Percentiles rank a stretch among this genome's conserved stretches.
These are phyloP conservation scores for Pseudomassariella vexata DNA, from an alignment of 2,329 filamentous ascomycete species.

Conservation along the genomic window DNA sequence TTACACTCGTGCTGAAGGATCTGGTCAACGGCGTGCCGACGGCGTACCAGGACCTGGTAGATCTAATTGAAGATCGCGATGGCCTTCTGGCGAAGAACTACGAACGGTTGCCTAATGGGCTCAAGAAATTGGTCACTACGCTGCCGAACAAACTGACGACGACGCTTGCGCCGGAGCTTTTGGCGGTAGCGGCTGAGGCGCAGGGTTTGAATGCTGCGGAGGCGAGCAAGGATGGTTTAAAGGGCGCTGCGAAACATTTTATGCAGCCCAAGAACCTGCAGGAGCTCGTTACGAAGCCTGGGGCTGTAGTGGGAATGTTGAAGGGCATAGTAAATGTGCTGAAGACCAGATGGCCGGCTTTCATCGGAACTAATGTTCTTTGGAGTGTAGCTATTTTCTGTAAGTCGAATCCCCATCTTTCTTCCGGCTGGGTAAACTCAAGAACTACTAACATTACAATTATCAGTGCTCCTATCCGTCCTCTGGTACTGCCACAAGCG, in stretches of 20 bases:
- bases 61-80: slow-evolving; percentile 55
- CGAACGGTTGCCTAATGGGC: slow-evolving; percentile 66
- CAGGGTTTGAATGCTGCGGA: slow-evolving; percentile 56
- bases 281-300: slow-evolving; percentile 77
- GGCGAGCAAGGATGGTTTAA: slow-evolving; percentile 36
- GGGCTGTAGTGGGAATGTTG: slow-evolving; percentile 78
- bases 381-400: slow-evolving; percentile 85
- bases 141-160: slow-evolving; percentile 77
- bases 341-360: slow-evolving; percentile 81
- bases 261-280: slow-evolving; percentile 68
- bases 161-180: slow-evolving; percentile 71
- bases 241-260: slow-evolving; percentile 59
- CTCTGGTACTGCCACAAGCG: slow-evolving; percentile 99
- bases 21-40: slow-evolving; percentile 89
- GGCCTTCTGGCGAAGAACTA: slow-evolving; percentile 54
- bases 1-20: slow-evolving; percentile 88
- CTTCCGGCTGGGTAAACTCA: neutral
- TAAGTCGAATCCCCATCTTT: slow-evolving; percentile 39
- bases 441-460: slow-evolving; percentile 2
- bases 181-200: slow-evolving; percentile 73
- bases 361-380: slow-evolving; percentile 85
- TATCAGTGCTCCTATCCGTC: slow-evolving; percentile 87
- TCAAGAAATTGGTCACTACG: slow-evolving; percentile 81
- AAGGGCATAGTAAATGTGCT: slow-evolving; percentile 87
- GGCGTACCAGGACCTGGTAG: slow-evolving; percentile 80